Percentiles rank a stretch among this genome's conserved stretches.
phyloP scores from a whole-genome alignment of 2,329 filamentous ascomycete species.

The Hymenoscyphus fructigenus region DNA sequence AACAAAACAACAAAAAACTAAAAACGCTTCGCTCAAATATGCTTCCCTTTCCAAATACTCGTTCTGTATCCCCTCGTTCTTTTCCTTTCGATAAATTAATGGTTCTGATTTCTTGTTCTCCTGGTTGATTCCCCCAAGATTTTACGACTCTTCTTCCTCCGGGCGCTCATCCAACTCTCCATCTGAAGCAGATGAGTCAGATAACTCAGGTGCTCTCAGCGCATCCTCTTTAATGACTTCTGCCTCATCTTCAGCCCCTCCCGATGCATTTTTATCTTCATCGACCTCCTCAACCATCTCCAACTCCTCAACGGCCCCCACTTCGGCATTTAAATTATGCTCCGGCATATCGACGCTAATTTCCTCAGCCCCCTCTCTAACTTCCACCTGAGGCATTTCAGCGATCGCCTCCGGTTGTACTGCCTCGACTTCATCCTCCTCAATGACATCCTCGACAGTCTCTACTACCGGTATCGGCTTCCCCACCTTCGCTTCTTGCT shows the following conservation, averaged over 20 bases:
- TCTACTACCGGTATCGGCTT: not conserved
- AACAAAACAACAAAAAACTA: not conserved
- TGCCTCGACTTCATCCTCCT: not conserved
- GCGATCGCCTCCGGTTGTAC: not conserved
- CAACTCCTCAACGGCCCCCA: not conserved
- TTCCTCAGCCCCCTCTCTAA: not conserved
- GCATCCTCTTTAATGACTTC: not conserved
- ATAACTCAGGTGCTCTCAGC: not conserved
- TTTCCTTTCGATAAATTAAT: not conserved
- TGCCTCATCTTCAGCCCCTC: not conserved
- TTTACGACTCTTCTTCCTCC: not conserved
- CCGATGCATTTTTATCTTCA: not conserved
- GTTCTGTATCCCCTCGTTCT: not conserved
- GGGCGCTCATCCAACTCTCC: not conserved
- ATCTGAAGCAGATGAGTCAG: not conserved
- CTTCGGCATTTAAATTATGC: not conserved
- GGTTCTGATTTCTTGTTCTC: not conserved
- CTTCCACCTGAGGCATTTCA: not conserved
- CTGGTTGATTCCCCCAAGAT: not conserved
- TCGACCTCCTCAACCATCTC: not conserved
- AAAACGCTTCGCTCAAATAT: conserved; percentile 2
- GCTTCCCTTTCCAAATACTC: not conserved
- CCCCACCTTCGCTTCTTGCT: not conserved
- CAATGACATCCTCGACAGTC: not conserved
- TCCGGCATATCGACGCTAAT: not conserved